Evolutionary conservation across 305 asterid species (phyloP).

Genomic region (Caryopteris hybrid): DNA sequence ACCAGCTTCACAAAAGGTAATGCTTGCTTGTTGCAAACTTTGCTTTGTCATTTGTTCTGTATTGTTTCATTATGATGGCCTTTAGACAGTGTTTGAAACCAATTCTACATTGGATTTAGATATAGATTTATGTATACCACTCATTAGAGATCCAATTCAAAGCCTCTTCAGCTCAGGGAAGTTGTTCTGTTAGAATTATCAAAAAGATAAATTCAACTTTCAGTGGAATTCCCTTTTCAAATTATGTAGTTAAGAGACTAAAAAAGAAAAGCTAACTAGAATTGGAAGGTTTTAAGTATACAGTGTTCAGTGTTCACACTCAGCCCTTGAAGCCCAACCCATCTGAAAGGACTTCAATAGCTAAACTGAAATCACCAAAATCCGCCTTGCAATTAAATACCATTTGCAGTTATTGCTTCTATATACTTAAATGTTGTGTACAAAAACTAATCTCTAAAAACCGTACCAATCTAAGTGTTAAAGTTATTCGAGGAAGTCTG

Average conservation of each 20-base stretch:
- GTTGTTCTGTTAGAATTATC: neutral
- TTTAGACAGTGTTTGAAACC: neutral
- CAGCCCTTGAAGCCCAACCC: neutral
- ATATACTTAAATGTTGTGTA: neutral
- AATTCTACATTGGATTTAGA: neutral
- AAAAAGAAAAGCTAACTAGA: neutral
- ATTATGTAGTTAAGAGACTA: neutral
- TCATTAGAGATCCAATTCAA: neutral
- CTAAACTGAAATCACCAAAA: neutral
- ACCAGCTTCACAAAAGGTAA: conserved; percentile 57
- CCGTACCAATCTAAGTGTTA: neutral
- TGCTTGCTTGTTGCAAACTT: neutral
- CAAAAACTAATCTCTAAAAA: neutral
- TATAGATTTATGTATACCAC: neutral
- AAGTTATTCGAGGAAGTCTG: neutral
- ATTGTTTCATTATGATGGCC: neutral
- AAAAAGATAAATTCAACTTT: neutral
- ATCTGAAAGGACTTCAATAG: neutral
- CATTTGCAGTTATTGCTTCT: neutral
- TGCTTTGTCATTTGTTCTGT: neutral
- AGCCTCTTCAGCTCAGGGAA: neutral
- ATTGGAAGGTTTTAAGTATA: neutral
- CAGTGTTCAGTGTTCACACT: neutral
- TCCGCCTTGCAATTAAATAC: neutral
- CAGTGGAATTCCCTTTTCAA: neutral